Conservation (phyloP, 805 yeast species). For the Monosporozyma siamensis region DNA sequence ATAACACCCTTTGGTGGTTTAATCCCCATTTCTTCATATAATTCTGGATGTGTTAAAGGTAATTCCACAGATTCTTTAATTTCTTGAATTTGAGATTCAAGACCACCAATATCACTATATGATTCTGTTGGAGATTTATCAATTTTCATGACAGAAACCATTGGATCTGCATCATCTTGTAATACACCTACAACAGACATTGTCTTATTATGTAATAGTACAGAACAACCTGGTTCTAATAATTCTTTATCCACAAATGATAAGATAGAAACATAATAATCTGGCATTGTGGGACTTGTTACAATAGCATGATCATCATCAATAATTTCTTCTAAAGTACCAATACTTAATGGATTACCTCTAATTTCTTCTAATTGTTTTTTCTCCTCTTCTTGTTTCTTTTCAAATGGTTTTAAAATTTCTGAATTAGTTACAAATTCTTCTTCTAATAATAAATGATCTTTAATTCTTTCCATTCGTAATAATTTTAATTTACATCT, state of each 20-base stretch:
- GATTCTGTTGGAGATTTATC: slow-evolving; percentile 97
- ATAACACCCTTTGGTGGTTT: slow-evolving; percentile 98
- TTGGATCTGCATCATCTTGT: slow-evolving; percentile 96
- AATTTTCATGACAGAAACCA: slow-evolving; percentile 94
- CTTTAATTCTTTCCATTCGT: slow-evolving; percentile 93
- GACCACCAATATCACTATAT: slow-evolving; percentile 94
- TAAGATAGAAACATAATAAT: slow-evolving; percentile 89
- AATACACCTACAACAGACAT: slow-evolving; percentile 96
- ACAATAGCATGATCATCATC: slow-evolving; percentile 99
- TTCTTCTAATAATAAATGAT: slow-evolving; percentile 88
- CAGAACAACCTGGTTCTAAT: slow-evolving; percentile 95
- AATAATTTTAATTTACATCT: slow-evolving; percentile 86
- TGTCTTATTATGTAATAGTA: slow-evolving; percentile 87
- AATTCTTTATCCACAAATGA: slow-evolving; percentile 95
- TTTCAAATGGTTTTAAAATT: slow-evolving; percentile 90
- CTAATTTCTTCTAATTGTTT: slow-evolving; percentile 91
- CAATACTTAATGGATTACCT: slow-evolving; percentile 93
- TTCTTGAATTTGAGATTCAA: slow-evolving; percentile 92
- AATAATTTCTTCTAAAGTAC: slow-evolving; percentile 91
- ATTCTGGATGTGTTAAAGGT: slow-evolving; percentile 92
- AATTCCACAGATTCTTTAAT: slow-evolving; percentile 95
- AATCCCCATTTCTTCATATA: slow-evolving; percentile 97
- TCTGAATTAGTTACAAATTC: slow-evolving; percentile 94
- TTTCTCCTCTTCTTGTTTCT: slow-evolving; percentile 91
- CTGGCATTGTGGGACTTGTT: slow-evolving; percentile 91